Percentiles rank a stretch among this genome's conserved stretches.
Conservation (phyloP, 2,329 filamentous ascomycete genomes). For the Hymenoscyphus albidus region DNA sequence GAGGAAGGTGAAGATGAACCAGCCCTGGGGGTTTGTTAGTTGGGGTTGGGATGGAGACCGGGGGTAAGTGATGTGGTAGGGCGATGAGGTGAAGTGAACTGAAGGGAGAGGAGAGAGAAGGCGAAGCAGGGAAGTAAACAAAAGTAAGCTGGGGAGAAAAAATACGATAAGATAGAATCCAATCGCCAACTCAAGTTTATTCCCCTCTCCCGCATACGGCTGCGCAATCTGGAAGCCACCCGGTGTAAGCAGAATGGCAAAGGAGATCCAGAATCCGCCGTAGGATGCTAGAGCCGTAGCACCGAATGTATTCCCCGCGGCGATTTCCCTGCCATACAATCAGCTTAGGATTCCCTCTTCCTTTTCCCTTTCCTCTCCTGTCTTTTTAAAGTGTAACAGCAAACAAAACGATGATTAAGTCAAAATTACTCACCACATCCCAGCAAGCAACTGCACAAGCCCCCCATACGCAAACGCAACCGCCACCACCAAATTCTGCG, state of each 20-base stretch:
- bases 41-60: background rate
- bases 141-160: background rate
- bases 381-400: too few relatives aligned
- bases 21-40: slow-evolving; percentile 39
- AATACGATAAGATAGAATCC: background rate
- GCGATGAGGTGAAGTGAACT: too few relatives aligned
- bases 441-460: slow-evolving; percentile 62
- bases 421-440: slow-evolving; percentile 55
- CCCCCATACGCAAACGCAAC: slow-evolving; percentile 63
- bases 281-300: slow-evolving; percentile 59
- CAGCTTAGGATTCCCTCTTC: too few relatives aligned
- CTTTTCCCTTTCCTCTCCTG: background rate
- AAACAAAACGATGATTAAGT: too few relatives aligned
- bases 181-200: background rate
- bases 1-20: slow-evolving; percentile 61
- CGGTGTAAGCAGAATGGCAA: slow-evolving; percentile 54
- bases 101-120: too few relatives aligned
- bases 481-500: slow-evolving; percentile 52
- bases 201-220: background rate
- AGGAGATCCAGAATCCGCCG: slow-evolving; percentile 59
- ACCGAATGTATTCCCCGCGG: slow-evolving; percentile 60
- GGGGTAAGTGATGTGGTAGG: too few relatives aligned
- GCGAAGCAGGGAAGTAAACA: background rate
- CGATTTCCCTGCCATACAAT: slow-evolving; percentile 50
- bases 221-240: background rate